Base-by-base conservation (phyloP, 139 green algal species). In the Eudorina sp. region DNA sequence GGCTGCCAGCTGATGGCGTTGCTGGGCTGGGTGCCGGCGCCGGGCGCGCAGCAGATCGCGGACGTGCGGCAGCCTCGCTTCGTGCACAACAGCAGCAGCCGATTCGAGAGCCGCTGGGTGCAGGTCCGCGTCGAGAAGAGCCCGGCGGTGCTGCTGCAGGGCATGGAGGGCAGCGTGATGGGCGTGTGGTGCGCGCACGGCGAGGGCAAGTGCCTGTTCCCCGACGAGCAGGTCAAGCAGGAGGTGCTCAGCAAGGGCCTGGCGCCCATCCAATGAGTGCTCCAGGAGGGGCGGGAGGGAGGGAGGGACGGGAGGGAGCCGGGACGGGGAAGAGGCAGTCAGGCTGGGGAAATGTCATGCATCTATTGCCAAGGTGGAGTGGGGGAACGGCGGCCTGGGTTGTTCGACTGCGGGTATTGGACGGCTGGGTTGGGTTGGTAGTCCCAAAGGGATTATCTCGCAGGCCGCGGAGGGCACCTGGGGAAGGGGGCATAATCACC, bases 1-100 rank as follows among this genome's bases (percentile, higher is more conserved):
- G 98, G 98, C 53, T 99, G 98, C 94, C 98, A 99, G 95, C 94
- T 99, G n/a, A 99, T 99, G 98, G 98, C 98, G 31, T 94, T 99
- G 76, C 95, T 99, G 66, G 98, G 98, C 66, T 99, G 97, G 96
- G 97, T 99, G 92, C 97, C 97, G 1, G 95, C 93, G 9, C 89
- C 91, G 8, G 93, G 77, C 29, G 55, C n/a, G 7, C 36, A 60
- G 40, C 53, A 93, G 60, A 91, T 97, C 84, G 85, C 90, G 4
- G 97, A 98, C 92, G 62, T 89, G 34, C 53, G 91, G 66, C 98
- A 99, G 94, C 98, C 98, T 1, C 96, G 98, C 73, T 99, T 99
- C 90, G 94, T 99, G 62, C 98, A 99, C 95, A 99, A 99, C 93
- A 90, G 89, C 46, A 96, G 85, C 11, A 92, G 92, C 45, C 92